Evolutionary conservation across 345 rosid genomes (phyloP), one percentile per base, ranked within the genome.

Genomic region (Draba incana): DNA sequence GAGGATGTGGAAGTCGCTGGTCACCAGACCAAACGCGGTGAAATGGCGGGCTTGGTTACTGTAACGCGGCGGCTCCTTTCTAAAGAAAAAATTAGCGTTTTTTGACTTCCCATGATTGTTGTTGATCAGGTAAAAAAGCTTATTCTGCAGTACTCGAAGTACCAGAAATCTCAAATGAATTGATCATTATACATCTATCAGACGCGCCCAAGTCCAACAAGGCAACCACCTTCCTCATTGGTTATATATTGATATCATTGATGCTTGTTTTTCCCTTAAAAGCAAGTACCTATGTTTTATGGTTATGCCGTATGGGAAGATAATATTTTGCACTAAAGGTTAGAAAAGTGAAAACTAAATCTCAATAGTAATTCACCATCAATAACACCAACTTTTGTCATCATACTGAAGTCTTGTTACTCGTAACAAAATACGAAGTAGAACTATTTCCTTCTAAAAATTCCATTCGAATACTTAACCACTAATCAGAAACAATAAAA

Each of bases 61-160:
- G 20, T 20, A 20, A 1, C 20, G 20, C 20, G 20, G 20, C 20
- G 20, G 20, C 20, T 20, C 20, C 20, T 20, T 20, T 20, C 20
- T 20, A 20, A 20, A 20, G 20, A 20, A 20, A 20, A 20, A 20
- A 20, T 20, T 20, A 20, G 20, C 1, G 20, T 20, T 20, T 20
- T 20, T 20, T 20, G 20, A 20, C 20, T 20, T 20, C 20, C 20
- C 20, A 20, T 20, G 20, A 20, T 20, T 20, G 20, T 27, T 38
- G 35, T 11, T 66, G 58, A 37, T 57, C 84, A 91, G 99, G 99
- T 89, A 44, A 91, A 88, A 83, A 98, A 94, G 64, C 99, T 98
- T 12, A 94, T 94, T 74, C 69, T 83, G n/a, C 92, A 87, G 84
- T 51, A 55, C 74, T 14, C 67, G 16, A 94, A 94, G 83, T 92